Conservation (phyloP, 2,329 filamentous ascomycete species). For the Clarireedia hainanense region DNA sequence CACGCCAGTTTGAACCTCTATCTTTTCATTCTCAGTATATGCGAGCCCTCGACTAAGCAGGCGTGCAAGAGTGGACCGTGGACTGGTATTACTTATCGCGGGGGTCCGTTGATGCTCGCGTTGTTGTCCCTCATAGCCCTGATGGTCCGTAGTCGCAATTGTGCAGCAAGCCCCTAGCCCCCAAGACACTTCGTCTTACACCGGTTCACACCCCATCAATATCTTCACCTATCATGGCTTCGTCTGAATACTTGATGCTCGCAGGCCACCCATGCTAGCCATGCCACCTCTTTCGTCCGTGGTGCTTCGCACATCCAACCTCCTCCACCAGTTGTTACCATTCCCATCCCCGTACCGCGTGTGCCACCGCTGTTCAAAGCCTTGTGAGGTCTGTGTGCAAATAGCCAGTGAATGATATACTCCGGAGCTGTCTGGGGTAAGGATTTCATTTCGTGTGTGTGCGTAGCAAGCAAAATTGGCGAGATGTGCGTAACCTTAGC, state of each 20-base stretch:
- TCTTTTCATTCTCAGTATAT: no score
- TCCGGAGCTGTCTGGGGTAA: not conserved
- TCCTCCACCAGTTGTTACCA: not conserved
- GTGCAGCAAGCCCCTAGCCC: not conserved
- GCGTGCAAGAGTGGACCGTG: no score
- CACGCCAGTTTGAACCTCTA: no score
- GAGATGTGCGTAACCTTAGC: no score
- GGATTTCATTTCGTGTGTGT: no score
- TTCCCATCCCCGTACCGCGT: not conserved
- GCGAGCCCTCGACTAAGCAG: no score
- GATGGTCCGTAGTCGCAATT: conserved; percentile 5
- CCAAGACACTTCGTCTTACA: not conserved
- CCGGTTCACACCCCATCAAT: not conserved
- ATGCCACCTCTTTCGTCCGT: not conserved
- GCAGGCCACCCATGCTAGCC: not conserved
- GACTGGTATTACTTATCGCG: no score
- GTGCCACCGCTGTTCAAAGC: not conserved
- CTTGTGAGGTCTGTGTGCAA: not conserved
- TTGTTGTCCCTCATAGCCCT: not conserved
- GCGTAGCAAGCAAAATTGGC: no score
- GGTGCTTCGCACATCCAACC: not conserved
- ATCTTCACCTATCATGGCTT: not conserved
- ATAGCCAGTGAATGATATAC: not conserved
- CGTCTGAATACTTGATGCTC: not conserved
- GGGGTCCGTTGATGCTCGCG: not conserved